Evolutionary conservation across 148 eudicot genomes (phyloP).

Genomic region (Silene latifolia): DNA sequence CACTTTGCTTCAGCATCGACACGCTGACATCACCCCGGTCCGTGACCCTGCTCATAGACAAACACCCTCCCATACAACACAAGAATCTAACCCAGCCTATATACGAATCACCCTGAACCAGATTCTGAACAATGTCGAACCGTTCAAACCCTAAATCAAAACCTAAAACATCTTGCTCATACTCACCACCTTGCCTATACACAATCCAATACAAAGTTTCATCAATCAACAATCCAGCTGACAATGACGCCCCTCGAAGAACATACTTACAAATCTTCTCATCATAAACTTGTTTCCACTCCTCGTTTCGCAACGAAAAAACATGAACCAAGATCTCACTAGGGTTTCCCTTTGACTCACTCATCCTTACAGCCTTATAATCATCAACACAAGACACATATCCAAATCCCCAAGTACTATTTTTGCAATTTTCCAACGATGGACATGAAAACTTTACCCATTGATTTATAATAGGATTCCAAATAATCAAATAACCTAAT

Average conservation of each 20-base stretch:
- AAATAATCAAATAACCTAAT: constrained; percentile 24
- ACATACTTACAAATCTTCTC: constrained; percentile 4
- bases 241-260: background rate
- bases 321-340: constrained; percentile 14
- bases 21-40: constrained; percentile 27
- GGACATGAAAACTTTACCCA: constrained; percentile 15
- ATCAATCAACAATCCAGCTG: constrained; percentile 15
- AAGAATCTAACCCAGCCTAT: constrained; percentile 22
- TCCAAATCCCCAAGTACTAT: constrained; percentile 26
- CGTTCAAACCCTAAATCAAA: constrained; percentile 22
- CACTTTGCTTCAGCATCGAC: constrained; percentile 12
- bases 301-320: constrained; percentile 18
- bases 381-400: constrained; percentile 22
- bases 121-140: background rate
- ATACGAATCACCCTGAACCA: constrained; percentile 19
- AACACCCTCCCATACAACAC: constrained; percentile 26
- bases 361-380: constrained; percentile 26
- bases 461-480: constrained; percentile 26
- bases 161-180: constrained; percentile 20
- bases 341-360: background rate
- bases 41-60: constrained; percentile 21
- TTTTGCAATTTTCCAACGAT: background rate
- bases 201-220: constrained; percentile 27
- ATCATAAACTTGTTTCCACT: constrained; percentile 23
- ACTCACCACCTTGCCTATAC: constrained; percentile 12